These are phyloP conservation scores for Elsinoe perseae DNA, from an alignment of 2,329 filamentous ascomycete genomes.

Conservation along the genomic window DNA sequence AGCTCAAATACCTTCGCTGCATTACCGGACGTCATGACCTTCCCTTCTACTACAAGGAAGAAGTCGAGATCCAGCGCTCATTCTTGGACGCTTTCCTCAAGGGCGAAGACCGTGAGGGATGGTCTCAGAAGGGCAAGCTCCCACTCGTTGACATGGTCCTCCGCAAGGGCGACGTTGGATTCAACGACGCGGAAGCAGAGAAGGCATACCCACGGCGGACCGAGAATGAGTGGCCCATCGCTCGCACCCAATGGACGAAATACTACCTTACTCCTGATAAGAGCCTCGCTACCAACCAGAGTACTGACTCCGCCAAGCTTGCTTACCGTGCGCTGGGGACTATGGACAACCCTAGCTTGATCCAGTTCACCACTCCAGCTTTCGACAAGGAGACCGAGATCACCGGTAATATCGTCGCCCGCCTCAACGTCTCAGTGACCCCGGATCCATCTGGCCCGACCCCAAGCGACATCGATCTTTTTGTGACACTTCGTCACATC, in stretches of 20 bases:
- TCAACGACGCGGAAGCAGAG: slow-evolving; percentile 52
- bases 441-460: slow-evolving; percentile 32
- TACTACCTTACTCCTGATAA: slow-evolving; percentile 49
- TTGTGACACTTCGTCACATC: slow-evolving; percentile 54
- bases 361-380: slow-evolving; percentile 50
- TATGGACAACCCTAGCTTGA: slow-evolving; percentile 44
- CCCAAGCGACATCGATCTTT: slow-evolving; percentile 55
- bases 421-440: slow-evolving; percentile 52
- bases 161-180: slow-evolving; percentile 57
- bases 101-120: slow-evolving; percentile 52
- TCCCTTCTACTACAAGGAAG: slow-evolving; percentile 61
- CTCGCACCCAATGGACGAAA: slow-evolving; percentile 54
- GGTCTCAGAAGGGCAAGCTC: slow-evolving; percentile 49
- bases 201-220: slow-evolving; percentile 45
- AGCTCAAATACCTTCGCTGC: slow-evolving; percentile 59
- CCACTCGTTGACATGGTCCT: slow-evolving; percentile 53
- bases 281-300: slow-evolving; percentile 33
- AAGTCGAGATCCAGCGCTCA: slow-evolving; percentile 56
- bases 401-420: slow-evolving; percentile 57
- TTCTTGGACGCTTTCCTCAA: slow-evolving; percentile 66
- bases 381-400: slow-evolving; percentile 58
- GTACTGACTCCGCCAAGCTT: slow-evolving; percentile 35
- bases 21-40: slow-evolving; percentile 62
- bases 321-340: slow-evolving; percentile 53
- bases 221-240: slow-evolving; percentile 58